Conservation (phyloP, 2,329 filamentous ascomycete genomes). For the Seiridium unicorne region DNA sequence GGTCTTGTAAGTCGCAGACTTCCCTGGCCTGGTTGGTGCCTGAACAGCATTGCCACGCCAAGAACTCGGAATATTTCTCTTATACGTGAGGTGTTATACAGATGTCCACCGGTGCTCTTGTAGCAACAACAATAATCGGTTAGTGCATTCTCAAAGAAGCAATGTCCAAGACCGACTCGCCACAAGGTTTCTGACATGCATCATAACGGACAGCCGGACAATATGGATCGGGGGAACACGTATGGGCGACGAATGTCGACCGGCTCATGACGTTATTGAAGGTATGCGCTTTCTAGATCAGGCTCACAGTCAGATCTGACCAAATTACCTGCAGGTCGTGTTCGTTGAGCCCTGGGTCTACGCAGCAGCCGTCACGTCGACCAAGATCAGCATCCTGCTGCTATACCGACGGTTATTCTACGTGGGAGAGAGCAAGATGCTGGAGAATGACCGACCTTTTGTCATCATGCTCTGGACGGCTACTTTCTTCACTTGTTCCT, state of each 20-base stretch:
- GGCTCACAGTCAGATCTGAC: neutral
- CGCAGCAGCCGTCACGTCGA: conserved; percentile 25
- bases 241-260: conserved; percentile 16
- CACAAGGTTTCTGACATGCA: neutral
- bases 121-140: conserved; percentile 15
- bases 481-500: conserved; percentile 19
- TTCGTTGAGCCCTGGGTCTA: conserved; percentile 30
- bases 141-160: neutral
- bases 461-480: conserved; percentile 19
- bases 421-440: conserved; percentile 14
- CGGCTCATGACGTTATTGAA: conserved; percentile 16
- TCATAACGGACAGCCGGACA: conserved; percentile 9
- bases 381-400: conserved; percentile 28
- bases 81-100: neutral
- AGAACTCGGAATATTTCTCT: neutral
- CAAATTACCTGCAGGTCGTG: conserved; percentile 18
- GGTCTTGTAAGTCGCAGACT: conserved; percentile 16
- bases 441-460: conserved; percentile 12
- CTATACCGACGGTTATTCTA: conserved; percentile 31
- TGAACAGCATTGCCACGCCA: neutral
- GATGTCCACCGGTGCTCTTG: conserved; percentile 12
- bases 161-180: neutral
- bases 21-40: neutral
- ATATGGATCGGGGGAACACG: conserved; percentile 18
- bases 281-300: conserved; percentile 10